Base-by-base conservation (phyloP, 257 asterid species). In the Solanum bulbocastanum region DNA sequence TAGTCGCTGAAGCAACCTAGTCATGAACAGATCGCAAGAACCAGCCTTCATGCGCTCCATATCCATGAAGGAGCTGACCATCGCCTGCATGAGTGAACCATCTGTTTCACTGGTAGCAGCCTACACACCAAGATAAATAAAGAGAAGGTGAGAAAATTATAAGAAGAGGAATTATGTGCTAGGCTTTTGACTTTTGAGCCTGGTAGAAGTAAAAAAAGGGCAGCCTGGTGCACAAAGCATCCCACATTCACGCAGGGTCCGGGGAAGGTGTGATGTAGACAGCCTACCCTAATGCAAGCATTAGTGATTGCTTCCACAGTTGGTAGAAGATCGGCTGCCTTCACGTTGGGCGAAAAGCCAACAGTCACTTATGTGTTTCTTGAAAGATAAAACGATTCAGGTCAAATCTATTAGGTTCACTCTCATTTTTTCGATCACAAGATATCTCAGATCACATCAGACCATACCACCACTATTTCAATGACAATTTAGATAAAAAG, bases 41-140 rank as follows among this genome's bases (percentile, higher is more conserved):
- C 99, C 98, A 23, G 98, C 92, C 89, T 92, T 97, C 39, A 88
- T 49, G 40, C 89, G 95, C 90, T 97, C 99, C 98, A 97, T 93
- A 88, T 95, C 98, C 89, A 91, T 90, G 30, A 96, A 92, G 56
- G 98, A 91, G 88, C 92, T 91, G 16, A 93, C 76, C 90, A 97
- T 95, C 44, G 90, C 87, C 89, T 91, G 95, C 91, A 93, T 88
- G 87, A 90, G 88, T 69, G 93, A 85, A 36, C 98, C 92, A 89
- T 92, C 94, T 32, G 94, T 85, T 84, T 95, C 98, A 89, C 94
- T 95, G 71, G 90, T 88, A 76, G 92, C 90, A 66, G 93, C 92
- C 99, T 97, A 89, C 86, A 74, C 86, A 66, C 89, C 88, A 86
- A 37, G 85, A 37, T 49, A 49, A 39, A 82, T 82, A 44, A 81